Conservation (phyloP, 345 rosid genomes). For the Arabidopsis suecica region DNA sequence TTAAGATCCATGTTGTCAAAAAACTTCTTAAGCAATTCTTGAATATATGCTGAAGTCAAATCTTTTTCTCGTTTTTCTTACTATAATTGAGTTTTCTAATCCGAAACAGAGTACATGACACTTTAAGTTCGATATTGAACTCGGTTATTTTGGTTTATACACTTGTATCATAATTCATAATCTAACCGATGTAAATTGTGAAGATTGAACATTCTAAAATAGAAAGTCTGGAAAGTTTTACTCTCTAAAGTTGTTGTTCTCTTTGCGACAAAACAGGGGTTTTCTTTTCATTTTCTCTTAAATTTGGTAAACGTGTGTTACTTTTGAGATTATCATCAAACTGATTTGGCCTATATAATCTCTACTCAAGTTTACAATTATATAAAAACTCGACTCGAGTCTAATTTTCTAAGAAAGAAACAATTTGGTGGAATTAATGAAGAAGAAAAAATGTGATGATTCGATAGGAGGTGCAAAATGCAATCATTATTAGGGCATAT, state of each 20-base stretch:
- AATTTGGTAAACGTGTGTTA: neutral
- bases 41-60: neutral
- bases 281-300: neutral
- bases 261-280: neutral
- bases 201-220: neutral
- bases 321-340: neutral
- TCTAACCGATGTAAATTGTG: neutral
- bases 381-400: neutral
- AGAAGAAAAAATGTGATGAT: too few relatives aligned
- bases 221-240: neutral
- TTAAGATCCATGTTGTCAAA: neutral
- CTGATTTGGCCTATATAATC: neutral
- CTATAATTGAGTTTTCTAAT: neutral
- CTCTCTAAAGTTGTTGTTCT: too few relatives aligned
- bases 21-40: neutral
- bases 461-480: too few relatives aligned
- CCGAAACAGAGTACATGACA: conserved; percentile 1
- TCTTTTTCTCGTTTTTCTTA: neutral
- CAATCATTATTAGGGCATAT: too few relatives aligned
- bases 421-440: neutral
- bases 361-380: neutral
- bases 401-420: neutral
- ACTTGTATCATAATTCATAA: neutral
- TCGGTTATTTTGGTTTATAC: neutral
- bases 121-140: neutral